Evolutionary conservation across 1,284 basidiomycete species (phyloP).

Genomic region (Stygiomarasmius scandens): DNA sequence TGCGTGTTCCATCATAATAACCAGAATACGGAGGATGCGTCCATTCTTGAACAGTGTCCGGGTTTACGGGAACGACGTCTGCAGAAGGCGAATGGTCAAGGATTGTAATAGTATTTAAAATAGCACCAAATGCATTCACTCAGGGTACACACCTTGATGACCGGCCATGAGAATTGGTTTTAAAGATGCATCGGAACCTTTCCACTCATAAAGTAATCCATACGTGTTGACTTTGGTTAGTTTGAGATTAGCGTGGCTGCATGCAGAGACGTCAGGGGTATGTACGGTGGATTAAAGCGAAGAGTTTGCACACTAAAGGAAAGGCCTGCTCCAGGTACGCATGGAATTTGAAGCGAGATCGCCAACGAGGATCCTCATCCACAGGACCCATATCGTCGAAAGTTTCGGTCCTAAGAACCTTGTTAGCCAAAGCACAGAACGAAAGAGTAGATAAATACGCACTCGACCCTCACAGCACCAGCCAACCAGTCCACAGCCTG

Average conservation of each 20-base stretch:
- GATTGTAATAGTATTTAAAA: background rate
- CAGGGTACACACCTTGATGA: slow-evolving; percentile 76
- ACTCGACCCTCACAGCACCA: slow-evolving; percentile 53
- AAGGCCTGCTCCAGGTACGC: slow-evolving; percentile 46
- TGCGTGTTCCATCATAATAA: slow-evolving; percentile 53
- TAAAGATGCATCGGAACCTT: slow-evolving; percentile 59
- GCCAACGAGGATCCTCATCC: slow-evolving; percentile 53
- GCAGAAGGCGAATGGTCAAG: background rate
- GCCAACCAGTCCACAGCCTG: slow-evolving; percentile 55
- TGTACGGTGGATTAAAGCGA: background rate
- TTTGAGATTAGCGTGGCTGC: slow-evolving; percentile 50
- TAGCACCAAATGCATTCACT: no score
- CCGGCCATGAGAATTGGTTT: slow-evolving; percentile 73
- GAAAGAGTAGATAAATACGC: slow-evolving; percentile 18
- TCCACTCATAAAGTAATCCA: slow-evolving; percentile 70
- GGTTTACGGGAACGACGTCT: slow-evolving; percentile 71
- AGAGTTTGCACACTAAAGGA: slow-evolving; percentile 46
- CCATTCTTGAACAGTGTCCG: slow-evolving; percentile 56
- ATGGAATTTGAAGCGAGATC: slow-evolving; percentile 50
- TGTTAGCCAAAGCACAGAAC: slow-evolving; percentile 8
- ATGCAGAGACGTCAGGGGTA: background rate
- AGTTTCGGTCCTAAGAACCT: slow-evolving; percentile 65
- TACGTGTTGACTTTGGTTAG: slow-evolving; percentile 67
- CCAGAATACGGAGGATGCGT: slow-evolving; percentile 65
- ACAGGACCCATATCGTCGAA: slow-evolving; percentile 50